Base-by-base conservation (phyloP, 2,329 filamentous ascomycete species). In the Aureobasidium vineae region DNA sequence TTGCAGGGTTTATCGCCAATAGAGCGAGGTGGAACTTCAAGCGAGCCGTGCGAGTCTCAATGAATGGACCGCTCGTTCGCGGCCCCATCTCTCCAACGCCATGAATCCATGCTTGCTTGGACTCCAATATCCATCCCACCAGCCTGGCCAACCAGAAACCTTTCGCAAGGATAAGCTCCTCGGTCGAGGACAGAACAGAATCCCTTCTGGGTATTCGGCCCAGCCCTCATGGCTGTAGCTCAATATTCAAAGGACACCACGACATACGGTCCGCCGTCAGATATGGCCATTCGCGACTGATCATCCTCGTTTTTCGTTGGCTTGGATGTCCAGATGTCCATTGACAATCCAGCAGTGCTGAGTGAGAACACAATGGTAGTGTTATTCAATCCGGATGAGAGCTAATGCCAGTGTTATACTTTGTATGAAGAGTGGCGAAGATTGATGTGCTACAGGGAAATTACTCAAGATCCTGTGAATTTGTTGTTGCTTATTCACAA, bases 11-110 rank as follows among this genome's bases (percentile, higher is more conserved):
- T 31, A 31, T 31, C 28, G 28, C 7, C 28, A 31, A 4, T 31
- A 31, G 28, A 31, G 28, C 28, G 28, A 31, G 28, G 28, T 6
- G 28, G 28, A 31, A 31, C 28, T 16, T 4, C 26, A 33, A 36
- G 41, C 41, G 56, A 60, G 56, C 56, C 56, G 56, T 60, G 56
- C 56, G 56, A 60, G 19, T 21, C 28, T 60, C 8, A 19, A 36
- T 47, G 56, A 60, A 23, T 11, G 26, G n/a, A 47, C 41, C 56
- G 41, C 56, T 60, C 41, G 56, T 47, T 21, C 28, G 23, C 19
- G 41, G 41, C 28, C 28, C 28, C 56, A 21, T 31, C 19, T 60
- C 16, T 19, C 33, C 26, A 26, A 60, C 21, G 56, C 23, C 36
- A 11, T 57, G 28, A 11, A 15, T 43, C 13, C 38, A 28, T 23